Percentiles rank a stretch among this genome's conserved stretches.
phyloP scores from a whole-genome alignment of 1,284 basidiomycete genomes.

The Leccinum angustisporum region DNA sequence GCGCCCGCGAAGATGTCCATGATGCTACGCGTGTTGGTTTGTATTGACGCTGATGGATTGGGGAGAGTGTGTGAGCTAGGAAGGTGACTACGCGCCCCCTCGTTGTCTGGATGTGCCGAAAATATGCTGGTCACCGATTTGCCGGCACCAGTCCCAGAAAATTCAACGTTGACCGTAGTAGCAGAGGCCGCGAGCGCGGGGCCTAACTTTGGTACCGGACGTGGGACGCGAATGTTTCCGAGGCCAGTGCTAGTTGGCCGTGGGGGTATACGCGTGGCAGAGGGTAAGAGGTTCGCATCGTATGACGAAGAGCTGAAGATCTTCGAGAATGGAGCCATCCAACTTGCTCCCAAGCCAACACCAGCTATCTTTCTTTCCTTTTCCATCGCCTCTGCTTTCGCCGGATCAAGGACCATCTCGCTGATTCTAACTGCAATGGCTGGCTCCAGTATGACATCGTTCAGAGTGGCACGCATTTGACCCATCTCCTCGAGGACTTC shows the following conservation, averaged over 20 bases:
- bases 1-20: constrained; percentile 88
- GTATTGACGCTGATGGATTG: constrained; percentile 23
- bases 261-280: constrained; percentile 26
- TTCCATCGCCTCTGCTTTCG: constrained; percentile 47
- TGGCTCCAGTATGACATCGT: constrained; percentile 91
- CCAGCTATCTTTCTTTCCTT: constrained; percentile 32
- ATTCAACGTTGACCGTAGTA: constrained; percentile 92
- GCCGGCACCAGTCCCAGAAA: constrained; percentile 75
- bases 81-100: constrained; percentile 20
- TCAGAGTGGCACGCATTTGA: constrained; percentile 79
- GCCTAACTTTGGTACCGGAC: constrained; percentile 69
- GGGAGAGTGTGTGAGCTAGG: constrained; percentile 21
- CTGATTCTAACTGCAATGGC: constrained; percentile 69
- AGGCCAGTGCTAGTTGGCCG: constrained; percentile 21
- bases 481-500: constrained; percentile 87
- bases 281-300: constrained; percentile 13
- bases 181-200: constrained; percentile 82
- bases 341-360: constrained; percentile 42
- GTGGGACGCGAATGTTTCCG: constrained; percentile 30
- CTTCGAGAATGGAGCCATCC: constrained; percentile 85
- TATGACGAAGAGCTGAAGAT: constrained; percentile 49
- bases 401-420: constrained; percentile 67
- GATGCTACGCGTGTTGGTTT: constrained; percentile 38
- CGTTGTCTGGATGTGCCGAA: constrained; percentile 35
- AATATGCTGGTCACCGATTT: constrained; percentile 67